phyloP scores from a whole-genome alignment of 1,284 basidiomycete species.

The Porogramme epimiltina region DNA sequence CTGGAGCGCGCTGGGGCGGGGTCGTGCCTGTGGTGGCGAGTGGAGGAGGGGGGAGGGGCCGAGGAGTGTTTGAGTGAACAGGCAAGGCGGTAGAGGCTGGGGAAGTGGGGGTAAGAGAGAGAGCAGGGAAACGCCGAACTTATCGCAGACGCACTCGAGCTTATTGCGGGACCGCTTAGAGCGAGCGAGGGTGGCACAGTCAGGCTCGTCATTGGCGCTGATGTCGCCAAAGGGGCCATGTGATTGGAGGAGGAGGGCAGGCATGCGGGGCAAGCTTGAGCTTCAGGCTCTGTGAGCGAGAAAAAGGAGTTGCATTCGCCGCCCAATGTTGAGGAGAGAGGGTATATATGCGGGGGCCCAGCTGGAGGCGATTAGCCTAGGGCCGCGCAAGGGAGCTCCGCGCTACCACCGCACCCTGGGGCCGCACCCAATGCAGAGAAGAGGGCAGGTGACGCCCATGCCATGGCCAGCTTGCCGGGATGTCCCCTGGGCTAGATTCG shows the following conservation, averaged over 20 bases:
- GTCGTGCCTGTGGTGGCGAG: conserved; percentile 6
- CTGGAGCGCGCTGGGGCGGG: conserved; percentile 10
- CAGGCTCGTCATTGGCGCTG: conserved; percentile 7
- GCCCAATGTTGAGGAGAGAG: not conserved
- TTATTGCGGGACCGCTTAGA: conserved; percentile 19
- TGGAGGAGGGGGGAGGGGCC: not conserved
- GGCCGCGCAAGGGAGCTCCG: conserved; percentile 3
- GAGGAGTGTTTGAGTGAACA: conserved; percentile 8
- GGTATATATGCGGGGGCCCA: conserved; percentile 3
- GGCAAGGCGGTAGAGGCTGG: conserved; percentile 22
- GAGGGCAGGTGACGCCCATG: no score
- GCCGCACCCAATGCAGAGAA: no score
- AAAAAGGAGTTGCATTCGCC: no score
- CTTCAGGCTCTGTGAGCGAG: not conserved
- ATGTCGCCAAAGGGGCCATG: conserved; percentile 12
- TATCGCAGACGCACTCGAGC: conserved; percentile 24
- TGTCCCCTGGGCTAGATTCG: conserved; percentile 1
- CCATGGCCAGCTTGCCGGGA: not conserved
- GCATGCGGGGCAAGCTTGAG: conserved; percentile 11
- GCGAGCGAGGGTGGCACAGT: conserved; percentile 13
- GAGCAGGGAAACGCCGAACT: conserved; percentile 14
- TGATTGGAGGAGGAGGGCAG: conserved; percentile 20
- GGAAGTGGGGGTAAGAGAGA: conserved; percentile 14
- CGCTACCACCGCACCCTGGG: conserved; percentile 18
- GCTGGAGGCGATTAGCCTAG: not conserved